These are phyloP conservation scores for Suillus cothurnatus DNA, from an alignment of 768 basidiomycete genomes.

Conservation along the genomic window DNA sequence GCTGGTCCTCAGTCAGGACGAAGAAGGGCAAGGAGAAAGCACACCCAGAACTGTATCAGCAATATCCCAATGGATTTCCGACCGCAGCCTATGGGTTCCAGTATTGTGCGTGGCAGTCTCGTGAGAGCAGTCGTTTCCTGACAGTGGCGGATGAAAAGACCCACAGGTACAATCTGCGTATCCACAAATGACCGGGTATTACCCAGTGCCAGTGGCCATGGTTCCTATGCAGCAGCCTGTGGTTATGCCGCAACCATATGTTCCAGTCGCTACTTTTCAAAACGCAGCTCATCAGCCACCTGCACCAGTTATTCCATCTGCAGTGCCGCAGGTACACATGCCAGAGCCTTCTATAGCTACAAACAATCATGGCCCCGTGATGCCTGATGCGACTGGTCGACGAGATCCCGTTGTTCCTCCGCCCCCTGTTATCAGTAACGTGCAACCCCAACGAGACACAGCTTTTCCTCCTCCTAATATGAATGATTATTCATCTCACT, in stretches of 20 bases:
- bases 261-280: slow-evolving; percentile 28
- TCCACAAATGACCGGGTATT: slow-evolving; percentile 26
- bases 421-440: background rate
- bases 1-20: slow-evolving; percentile 23
- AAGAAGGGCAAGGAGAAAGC: slow-evolving; percentile 23
- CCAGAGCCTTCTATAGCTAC: slow-evolving; percentile 19
- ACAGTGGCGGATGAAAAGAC: slow-evolving; percentile 20
- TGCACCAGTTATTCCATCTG: slow-evolving; percentile 16
- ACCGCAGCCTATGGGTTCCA: slow-evolving; percentile 20
- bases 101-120: slow-evolving; percentile 23
- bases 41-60: slow-evolving; percentile 18
- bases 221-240: slow-evolving; percentile 30
- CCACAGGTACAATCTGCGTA: slow-evolving; percentile 24
- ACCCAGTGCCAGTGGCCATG: slow-evolving; percentile 32
- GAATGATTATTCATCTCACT: background rate
- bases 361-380: slow-evolving; percentile 9
- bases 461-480: background rate
- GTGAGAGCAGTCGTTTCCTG: slow-evolving; percentile 14
- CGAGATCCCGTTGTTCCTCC: background rate
- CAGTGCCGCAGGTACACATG: slow-evolving; percentile 10
- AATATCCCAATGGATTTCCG: slow-evolving; percentile 18
- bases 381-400: background rate
- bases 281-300: slow-evolving; percentile 7
- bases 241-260: slow-evolving; percentile 29
- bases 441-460: background rate